phyloP scores from a whole-genome alignment of 352 stramenopile species.

The Poterioochromonas sp. region DNA sequence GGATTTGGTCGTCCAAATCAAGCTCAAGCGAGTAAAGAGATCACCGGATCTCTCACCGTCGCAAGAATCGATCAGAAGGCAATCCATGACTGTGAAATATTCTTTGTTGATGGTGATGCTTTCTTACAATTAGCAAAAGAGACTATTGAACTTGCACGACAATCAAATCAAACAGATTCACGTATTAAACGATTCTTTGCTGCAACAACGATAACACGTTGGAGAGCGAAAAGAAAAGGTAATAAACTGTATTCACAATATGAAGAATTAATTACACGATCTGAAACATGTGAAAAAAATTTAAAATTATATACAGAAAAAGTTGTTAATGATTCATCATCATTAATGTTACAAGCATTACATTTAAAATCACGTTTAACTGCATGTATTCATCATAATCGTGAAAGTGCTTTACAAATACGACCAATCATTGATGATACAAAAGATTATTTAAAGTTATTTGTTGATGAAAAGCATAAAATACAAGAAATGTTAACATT shows the following conservation, averaged over 20 bases:
- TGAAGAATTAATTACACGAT: not conserved
- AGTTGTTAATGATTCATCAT: not conserved
- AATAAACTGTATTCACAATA: not conserved
- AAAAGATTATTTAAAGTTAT: not conserved
- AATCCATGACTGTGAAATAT: not conserved
- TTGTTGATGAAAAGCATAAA: not conserved
- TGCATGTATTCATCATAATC: constrained; percentile 15
- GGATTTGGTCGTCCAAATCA: too few relatives aligned
- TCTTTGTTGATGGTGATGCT: constrained; percentile 10
- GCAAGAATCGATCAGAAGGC: constrained; percentile 1
- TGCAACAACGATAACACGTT: constrained; percentile 4
- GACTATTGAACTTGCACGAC: not conserved
- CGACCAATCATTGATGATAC: not conserved
- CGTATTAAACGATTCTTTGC: not conserved
- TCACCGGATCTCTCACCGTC: too few relatives aligned
- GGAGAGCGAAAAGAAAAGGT: constrained; percentile 30
- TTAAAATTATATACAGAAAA: not conserved
- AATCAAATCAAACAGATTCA: not conserved
- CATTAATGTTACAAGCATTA: constrained; percentile 2
- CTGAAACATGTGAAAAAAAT: not conserved
- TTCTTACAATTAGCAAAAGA: not conserved
- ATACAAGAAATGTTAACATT: constrained; percentile 10
- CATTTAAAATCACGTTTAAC: constrained; percentile 11
- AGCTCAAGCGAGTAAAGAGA: too few relatives aligned
- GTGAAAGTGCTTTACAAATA: not conserved